Percentiles rank a stretch among this genome's conserved stretches.
Conservation (phyloP, 2,329 filamentous ascomycete genomes). For the Clarireedia monteithiana region DNA sequence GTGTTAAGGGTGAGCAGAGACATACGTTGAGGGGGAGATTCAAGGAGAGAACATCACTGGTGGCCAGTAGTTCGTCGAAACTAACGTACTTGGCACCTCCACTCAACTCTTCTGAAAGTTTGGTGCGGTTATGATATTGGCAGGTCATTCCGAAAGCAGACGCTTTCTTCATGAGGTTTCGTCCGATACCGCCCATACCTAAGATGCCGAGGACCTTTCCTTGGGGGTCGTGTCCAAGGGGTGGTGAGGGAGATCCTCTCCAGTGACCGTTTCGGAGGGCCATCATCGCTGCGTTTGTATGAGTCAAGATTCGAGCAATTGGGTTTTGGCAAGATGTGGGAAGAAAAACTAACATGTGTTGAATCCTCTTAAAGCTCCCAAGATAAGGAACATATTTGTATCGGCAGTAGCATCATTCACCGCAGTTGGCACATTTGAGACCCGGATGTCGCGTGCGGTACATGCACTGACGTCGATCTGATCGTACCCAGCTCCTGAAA, state of each 20-base stretch:
- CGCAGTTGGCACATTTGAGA: constrained; percentile 76
- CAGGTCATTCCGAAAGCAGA: constrained; percentile 68
- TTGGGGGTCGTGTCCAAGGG: constrained; percentile 67
- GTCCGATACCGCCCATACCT: constrained; percentile 80
- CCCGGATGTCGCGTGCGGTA: constrained; percentile 54
- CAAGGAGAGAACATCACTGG: constrained; percentile 70
- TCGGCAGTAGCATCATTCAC: constrained; percentile 82
- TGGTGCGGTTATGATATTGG: constrained; percentile 65
- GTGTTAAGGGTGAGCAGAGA: not conserved
- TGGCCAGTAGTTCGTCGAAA: constrained; percentile 63
- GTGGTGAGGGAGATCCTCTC: constrained; percentile 49
- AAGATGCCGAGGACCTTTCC: constrained; percentile 74
- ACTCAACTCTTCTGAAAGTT: constrained; percentile 47
- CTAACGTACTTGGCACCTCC: constrained; percentile 57
- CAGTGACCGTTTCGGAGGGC: constrained; percentile 60
- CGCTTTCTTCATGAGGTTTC: constrained; percentile 68
- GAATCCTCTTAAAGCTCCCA: constrained; percentile 72
- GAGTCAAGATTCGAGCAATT: not conserved
- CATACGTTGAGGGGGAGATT: constrained; percentile 76
- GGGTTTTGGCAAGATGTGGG: not conserved
- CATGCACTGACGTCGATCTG: constrained; percentile 69
- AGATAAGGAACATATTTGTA: constrained; percentile 69
- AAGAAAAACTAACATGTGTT: constrained; percentile 36
- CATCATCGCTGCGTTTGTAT: constrained; percentile 40
- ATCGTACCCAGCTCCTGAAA: constrained; percentile 72